phyloP scores from a whole-genome alignment of 2,329 filamentous ascomycete species.

The Fusarium fujikuroi region DNA sequence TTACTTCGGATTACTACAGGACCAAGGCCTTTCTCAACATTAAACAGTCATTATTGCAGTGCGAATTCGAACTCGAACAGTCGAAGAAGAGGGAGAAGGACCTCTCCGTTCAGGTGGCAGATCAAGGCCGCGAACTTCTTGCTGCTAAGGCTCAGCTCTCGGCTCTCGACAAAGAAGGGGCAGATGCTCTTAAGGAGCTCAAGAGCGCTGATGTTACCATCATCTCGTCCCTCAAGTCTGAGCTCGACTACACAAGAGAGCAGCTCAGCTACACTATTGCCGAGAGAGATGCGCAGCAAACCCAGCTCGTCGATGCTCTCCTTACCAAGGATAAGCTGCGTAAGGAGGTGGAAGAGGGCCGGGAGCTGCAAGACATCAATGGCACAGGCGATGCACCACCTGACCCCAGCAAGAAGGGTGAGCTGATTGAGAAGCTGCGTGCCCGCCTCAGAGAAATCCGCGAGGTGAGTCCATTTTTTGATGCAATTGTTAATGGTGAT shows the following conservation, averaged over 20 bases:
- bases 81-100: slow-evolving; percentile 55
- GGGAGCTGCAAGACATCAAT: slow-evolving; percentile 54
- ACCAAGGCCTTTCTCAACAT: slow-evolving; percentile 64
- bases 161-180: slow-evolving; percentile 64
- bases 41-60: slow-evolving; percentile 58
- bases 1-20: slow-evolving; percentile 61
- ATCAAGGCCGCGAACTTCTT: slow-evolving; percentile 66
- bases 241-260: slow-evolving; percentile 65
- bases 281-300: slow-evolving; percentile 67
- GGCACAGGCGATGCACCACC: slow-evolving; percentile 49
- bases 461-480: slow-evolving; percentile 60
- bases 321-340: slow-evolving; percentile 70
- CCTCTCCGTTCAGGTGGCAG: slow-evolving; percentile 61
- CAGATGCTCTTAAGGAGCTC: slow-evolving; percentile 66
- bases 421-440: slow-evolving; percentile 69
- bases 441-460: slow-evolving; percentile 65
- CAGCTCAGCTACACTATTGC: slow-evolving; percentile 60
- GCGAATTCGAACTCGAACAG: slow-evolving; percentile 60
- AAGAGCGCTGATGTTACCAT: slow-evolving; percentile 69
- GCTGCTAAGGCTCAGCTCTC: slow-evolving; percentile 64
- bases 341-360: slow-evolving; percentile 62
- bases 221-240: slow-evolving; percentile 66
- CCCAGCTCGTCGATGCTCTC: slow-evolving; percentile 68
- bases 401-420: slow-evolving; percentile 56
- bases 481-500: slow-evolving; percentile 13